Evolutionary conservation across 768 basidiomycete genomes (phyloP).

Genomic region (Suillus brevipes): DNA sequence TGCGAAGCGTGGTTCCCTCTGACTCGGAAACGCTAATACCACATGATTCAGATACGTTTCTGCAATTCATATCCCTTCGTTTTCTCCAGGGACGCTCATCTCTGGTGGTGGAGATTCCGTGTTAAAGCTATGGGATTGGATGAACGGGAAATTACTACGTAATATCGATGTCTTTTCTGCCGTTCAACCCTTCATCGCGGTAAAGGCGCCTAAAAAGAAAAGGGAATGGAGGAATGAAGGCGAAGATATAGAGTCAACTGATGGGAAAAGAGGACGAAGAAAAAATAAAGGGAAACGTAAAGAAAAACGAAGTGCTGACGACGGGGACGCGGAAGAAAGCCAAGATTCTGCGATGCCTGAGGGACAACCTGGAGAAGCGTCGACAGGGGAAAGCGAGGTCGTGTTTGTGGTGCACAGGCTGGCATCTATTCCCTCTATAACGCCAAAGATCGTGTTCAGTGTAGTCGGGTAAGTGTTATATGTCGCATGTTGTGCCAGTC

Average conservation of each 20-base stretch:
- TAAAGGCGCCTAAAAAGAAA: conserved; percentile 33
- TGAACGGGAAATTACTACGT: conserved; percentile 53
- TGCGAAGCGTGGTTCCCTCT: conserved; percentile 35
- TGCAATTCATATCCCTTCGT: conserved; percentile 67
- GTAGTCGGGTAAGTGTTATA: conserved; percentile 63
- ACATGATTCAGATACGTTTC: conserved; percentile 68
- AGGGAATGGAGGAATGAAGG: conserved; percentile 34
- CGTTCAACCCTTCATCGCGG: conserved; percentile 48
- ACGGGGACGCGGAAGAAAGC: conserved; percentile 24
- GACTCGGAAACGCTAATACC: background rate
- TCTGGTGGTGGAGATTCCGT: conserved; percentile 87
- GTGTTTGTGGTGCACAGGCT: conserved; percentile 64
- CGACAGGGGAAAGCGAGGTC: conserved; percentile 26
- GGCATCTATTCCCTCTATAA: conserved; percentile 41
- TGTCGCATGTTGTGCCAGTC: background rate
- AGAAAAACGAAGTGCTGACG: conserved; percentile 23
- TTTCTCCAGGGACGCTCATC: conserved; percentile 51
- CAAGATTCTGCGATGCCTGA: conserved; percentile 11
- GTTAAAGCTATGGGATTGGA: conserved; percentile 81
- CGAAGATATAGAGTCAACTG: conserved; percentile 15
- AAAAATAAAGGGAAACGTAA: conserved; percentile 18
- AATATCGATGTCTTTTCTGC: conserved; percentile 52
- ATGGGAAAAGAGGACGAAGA: conserved; percentile 17
- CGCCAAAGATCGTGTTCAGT: conserved; percentile 56
- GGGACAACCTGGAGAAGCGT: background rate